Base-by-base conservation (phyloP, 192 early-diverging fungal species). In the Coemansia sp. region DNA sequence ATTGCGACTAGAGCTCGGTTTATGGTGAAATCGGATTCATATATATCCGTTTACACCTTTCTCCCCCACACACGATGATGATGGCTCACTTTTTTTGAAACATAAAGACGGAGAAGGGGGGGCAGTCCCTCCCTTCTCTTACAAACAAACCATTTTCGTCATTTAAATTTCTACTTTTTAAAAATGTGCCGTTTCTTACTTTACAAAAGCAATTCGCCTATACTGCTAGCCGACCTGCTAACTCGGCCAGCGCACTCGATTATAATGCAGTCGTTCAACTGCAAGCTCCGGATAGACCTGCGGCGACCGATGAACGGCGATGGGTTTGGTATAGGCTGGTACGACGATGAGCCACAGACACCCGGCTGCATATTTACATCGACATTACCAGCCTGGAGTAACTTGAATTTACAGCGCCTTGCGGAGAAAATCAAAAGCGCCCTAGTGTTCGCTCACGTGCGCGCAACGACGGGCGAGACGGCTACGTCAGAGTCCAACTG, bases 311-410 rank as follows among this genome's bases (percentile, higher is more conserved):
- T 91, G 69, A 93, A 93, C 79, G 91, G 90, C 57, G 92, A 93
- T 72, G 92, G 92, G 27, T 92, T 93, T 76, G 92, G 92, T 36
- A 88, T 93, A 48, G 92, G 88, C 54, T 87, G 80, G 82, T 86
- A 85, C 83, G 90, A 91, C 74, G 88, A 93, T 68, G 85, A 91
- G 69, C 85, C 81, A 42, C 75, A 86, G 60, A 69, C 85, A 6
- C 70, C 69, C 19, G 86, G 85, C 14, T 93, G 92, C 77, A 91
- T 93, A 59, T 93, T 93, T 68, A 92, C 92, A 7, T 92, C 90
- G 8, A 90, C 91, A 4, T 88, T 90, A 33, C 92, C 92, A 13
- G 92, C 92, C 6, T 93, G 92, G 92, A 90, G 89, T 79, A 93
- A 93, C 74, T 68, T 83, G 63, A 93, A 93, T 46, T 73, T 93